Evolutionary conservation across 164 flowering plant genomes (phyloP), one percentile per base, ranked within the genome.

Genomic region (Amborella trichopoda): DNA sequence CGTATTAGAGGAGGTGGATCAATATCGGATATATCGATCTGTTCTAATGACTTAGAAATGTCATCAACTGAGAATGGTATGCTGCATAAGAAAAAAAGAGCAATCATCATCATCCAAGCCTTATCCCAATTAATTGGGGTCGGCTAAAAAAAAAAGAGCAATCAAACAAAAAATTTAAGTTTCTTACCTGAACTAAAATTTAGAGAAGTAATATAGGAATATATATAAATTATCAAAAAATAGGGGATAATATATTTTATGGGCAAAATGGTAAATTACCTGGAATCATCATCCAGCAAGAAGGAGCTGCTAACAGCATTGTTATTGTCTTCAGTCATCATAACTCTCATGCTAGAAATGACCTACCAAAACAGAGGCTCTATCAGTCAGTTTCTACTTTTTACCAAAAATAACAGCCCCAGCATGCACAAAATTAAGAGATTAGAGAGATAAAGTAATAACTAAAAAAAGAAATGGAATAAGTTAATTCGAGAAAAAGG

Each of bases 11-110:
- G 76, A 16, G 96, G 99, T 58, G 99, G 91, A 46, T 88, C 91
- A 19, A 93, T 54, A 39, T 85, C 91, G 13, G 77, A 61, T 44
- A 81, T 60, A 17, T 89, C 96, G 37, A 88, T 64, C 61, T 77
- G 69, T 52, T 68, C 73, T 78, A 81, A 73, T 14, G 95, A 76
- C 60, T 83, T 85, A 50, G 94, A 85, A 50, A 93, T 77, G 66
- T 93, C 96, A 50, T 93, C 99, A 57, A 85, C 81, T 0, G 95
- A 60, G 71, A 93, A 93, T 0, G 96, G 99, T 44, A 93, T 88
- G 76, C 99, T 93, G 91, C 78, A 60, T 19, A n/a, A 38, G 20
- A 6, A 10, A 16, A 6, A 38, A 8, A 38, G n/a, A n/a, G n/a
- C n/a, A n/a, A n/a, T n/a, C n/a, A n/a, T n/a, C n/a, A n/a, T n/a